A percentile compares a stretch with the other conserved stretches of the same genome.
Evolutionary conservation across 2,329 filamentous ascomycete species (phyloP).

Genomic region (Didymella pomorum): DNA sequence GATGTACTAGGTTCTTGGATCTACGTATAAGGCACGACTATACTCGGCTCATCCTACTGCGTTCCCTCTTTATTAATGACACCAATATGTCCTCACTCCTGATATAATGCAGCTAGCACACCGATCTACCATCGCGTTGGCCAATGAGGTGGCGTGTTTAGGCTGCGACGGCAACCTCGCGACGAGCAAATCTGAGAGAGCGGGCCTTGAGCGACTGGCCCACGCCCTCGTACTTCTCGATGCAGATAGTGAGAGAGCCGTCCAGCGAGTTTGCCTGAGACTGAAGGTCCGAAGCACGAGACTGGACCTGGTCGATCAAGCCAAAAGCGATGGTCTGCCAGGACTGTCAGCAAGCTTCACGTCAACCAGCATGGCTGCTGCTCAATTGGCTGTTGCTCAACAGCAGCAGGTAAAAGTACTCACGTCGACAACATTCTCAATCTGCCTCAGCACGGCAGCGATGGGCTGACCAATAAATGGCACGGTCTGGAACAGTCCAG

Average conservation of each 20-base stretch:
- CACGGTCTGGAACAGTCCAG: slow-evolving; percentile 23
- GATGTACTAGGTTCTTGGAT: no score
- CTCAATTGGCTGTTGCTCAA: background rate
- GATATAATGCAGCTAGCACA: background rate
- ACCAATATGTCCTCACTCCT: background rate
- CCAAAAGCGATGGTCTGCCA: slow-evolving; percentile 11
- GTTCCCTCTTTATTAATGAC: background rate
- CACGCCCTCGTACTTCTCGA: background rate
- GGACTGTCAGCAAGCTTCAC: background rate
- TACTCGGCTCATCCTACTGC: background rate
- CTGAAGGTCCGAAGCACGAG: slow-evolving; percentile 14
- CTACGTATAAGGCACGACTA: no score
- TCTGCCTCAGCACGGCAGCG: slow-evolving; percentile 22
- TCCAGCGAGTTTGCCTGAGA: background rate
- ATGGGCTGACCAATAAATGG: slow-evolving; percentile 26
- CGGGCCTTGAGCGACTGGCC: background rate
- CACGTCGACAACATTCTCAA: slow-evolving; percentile 29
- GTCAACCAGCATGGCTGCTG: background rate
- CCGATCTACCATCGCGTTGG: background rate
- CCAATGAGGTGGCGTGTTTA: background rate
- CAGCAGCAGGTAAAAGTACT: slow-evolving; percentile 4
- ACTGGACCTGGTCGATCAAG: slow-evolving; percentile 16
- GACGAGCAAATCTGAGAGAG: slow-evolving; percentile 2
- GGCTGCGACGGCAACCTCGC: background rate
- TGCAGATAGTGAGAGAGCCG: background rate